These are phyloP conservation scores for Penicillium longicatenatum DNA, from an alignment of 495 filamentous ascomycete genomes.

Conservation along the genomic window DNA sequence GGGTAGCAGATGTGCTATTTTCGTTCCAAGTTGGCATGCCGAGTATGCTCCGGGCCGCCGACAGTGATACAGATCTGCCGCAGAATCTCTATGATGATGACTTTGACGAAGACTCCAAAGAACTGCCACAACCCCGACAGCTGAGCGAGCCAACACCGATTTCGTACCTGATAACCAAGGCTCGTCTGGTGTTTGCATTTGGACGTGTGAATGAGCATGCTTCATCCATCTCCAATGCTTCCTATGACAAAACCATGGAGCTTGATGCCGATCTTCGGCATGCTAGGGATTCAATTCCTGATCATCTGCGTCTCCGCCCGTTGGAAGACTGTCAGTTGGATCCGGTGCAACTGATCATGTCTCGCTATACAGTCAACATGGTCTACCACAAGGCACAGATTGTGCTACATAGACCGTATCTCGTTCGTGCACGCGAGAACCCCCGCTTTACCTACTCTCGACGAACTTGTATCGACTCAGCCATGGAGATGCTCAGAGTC, in stretches of 20 bases:
- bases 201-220: slow-evolving; percentile 59
- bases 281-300: slow-evolving; percentile 68
- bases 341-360: slow-evolving; percentile 78
- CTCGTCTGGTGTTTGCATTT: slow-evolving; percentile 62
- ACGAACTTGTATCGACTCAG: slow-evolving; percentile 83
- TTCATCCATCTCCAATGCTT: slow-evolving; percentile 43
- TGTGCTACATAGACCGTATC: slow-evolving; percentile 85
- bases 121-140: slow-evolving; percentile 74
- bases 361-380: slow-evolving; percentile 65
- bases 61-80: slow-evolving; percentile 84
- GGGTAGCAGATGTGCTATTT: slow-evolving; percentile 79
- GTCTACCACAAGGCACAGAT: slow-evolving; percentile 88
- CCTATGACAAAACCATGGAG: slow-evolving; percentile 86
- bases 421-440: slow-evolving; percentile 75
- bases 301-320: slow-evolving; percentile 73
- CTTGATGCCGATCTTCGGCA: slow-evolving; percentile 78
- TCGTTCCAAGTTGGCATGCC: slow-evolving; percentile 91
- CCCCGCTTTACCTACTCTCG: slow-evolving; percentile 81
- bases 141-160: slow-evolving; percentile 79
- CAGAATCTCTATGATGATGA: slow-evolving; percentile 95
- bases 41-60: slow-evolving; percentile 78
- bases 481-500: slow-evolving; percentile 74
- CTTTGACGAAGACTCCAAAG: slow-evolving; percentile 75
- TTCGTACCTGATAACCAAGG: slow-evolving; percentile 85
- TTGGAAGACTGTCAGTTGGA: slow-evolving; percentile 79